Conservation (phyloP, 2,329 filamentous ascomycete genomes). For the Cercospora nicotianae region DNA sequence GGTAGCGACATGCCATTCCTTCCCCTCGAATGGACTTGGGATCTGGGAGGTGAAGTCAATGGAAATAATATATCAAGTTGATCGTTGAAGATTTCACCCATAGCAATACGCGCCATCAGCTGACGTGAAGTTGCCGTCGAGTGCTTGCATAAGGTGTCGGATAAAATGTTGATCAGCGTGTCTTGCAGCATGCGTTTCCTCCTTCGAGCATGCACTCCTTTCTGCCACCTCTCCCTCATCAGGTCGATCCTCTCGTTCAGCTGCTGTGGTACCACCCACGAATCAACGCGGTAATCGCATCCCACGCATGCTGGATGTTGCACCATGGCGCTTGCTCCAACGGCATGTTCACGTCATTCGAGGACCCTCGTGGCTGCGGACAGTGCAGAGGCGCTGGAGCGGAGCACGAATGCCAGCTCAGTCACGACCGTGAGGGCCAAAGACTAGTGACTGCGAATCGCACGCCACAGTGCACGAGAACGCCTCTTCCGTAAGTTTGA, state of each 20-base stretch:
- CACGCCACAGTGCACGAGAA: slow-evolving; percentile 4
- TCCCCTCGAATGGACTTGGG: neutral
- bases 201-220: slow-evolving; percentile 1
- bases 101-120: neutral
- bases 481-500: slow-evolving; percentile 16
- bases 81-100: neutral
- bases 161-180: slow-evolving; percentile 6
- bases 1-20: neutral
- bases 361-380: neutral
- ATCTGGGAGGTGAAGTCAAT: neutral
- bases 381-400: neutral
- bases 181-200: slow-evolving; percentile 11
- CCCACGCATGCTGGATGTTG: neutral
- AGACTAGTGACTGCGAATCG: neutral
- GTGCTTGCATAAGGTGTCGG: neutral
- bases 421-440: neutral
- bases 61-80: neutral
- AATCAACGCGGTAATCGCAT: neutral
- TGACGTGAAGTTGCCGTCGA: neutral
- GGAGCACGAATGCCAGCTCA: neutral
- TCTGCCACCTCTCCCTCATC: neutral
- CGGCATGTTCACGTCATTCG: neutral
- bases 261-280: neutral
- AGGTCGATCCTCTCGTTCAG: neutral
- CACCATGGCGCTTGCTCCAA: neutral